Evolutionary conservation across 495 filamentous ascomycete species (phyloP), one percentile per base, ranked within the genome.

Genomic region (Amniculicola lignicola): DNA sequence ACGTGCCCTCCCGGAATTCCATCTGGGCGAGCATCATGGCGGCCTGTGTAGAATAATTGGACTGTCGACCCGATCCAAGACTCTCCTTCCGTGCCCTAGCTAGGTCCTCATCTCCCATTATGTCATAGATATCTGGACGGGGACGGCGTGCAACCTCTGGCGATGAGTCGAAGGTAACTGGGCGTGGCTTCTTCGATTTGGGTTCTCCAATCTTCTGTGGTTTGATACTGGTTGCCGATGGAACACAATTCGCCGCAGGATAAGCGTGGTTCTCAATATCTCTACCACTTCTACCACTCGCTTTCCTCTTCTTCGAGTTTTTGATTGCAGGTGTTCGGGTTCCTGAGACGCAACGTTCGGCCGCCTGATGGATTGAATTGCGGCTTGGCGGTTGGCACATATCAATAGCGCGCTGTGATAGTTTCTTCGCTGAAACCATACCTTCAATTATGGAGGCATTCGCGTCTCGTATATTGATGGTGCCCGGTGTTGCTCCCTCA

Each of bases 1-100:
- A 49, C 2, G 44, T 38, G 9, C 39, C 51, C 19, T 62, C 47
- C 37, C 54, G 59, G 48, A 62, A 62, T 7, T 52, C 59, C 19
- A 46, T 27, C 15, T 49, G 59, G 5, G 59, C 59, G 9, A 57
- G 24, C 47, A 48, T 41, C 33, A 62, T 39, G 10, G 59, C 59
- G 11, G 47, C 28, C 29, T 62, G 59, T 14, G 59, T 62, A 7
- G 59, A 58, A 18, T 27, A 42, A 12, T 24, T 29, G 1, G 58
- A 56, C 11, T 38, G 27, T 14, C 45, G 41, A 35, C 57, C 42
- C 11, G 46, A 51, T 19, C 44, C 40, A 21, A 36, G 29, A 28
- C 19, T 37, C n/a, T 1, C 27, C 39, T n/a, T 3, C 22, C 7
- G 39, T 23, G 28, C 37, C 6, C 18, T 15, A 7, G 45, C 19